These are phyloP conservation scores for Myxozyma udenii DNA, from an alignment of 805 yeast genomes.

Conservation along the genomic window DNA sequence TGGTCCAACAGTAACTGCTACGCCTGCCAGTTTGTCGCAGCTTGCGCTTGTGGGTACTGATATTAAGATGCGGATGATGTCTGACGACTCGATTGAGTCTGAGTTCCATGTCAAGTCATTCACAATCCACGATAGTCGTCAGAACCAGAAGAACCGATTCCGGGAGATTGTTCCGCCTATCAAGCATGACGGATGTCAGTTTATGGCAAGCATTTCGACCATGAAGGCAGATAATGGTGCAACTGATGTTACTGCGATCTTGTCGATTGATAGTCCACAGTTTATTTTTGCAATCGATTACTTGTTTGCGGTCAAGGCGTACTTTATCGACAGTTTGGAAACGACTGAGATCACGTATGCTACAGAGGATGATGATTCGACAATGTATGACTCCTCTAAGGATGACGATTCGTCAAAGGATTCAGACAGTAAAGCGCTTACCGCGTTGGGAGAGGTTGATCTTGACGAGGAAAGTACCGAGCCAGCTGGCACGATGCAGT, in stretches of 20 bases:
- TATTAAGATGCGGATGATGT: constrained; percentile 49
- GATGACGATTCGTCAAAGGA: constrained; percentile 18
- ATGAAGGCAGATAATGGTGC: constrained; percentile 31
- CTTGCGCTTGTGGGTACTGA: constrained; percentile 61
- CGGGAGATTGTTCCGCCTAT: constrained; percentile 75
- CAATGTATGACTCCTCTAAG: constrained; percentile 20
- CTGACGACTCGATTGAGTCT: constrained; percentile 56
- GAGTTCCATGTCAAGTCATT: constrained; percentile 68
- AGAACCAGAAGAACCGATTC: constrained; percentile 61
- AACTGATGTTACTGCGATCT: constrained; percentile 50
- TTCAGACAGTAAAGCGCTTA: background rate
- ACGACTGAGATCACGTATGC: background rate
- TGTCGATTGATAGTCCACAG: constrained; percentile 76
- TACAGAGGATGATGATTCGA: constrained; percentile 25
- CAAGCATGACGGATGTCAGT: constrained; percentile 63
- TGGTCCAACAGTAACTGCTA: constrained; percentile 14
- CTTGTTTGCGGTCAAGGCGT: constrained; percentile 63
- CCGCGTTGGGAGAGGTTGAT: constrained; percentile 13
- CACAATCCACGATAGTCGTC: constrained; percentile 71
- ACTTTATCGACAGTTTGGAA: constrained; percentile 50
- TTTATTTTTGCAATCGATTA: constrained; percentile 83
- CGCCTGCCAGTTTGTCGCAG: constrained; percentile 45
- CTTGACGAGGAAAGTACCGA: constrained; percentile 13
- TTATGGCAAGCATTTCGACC: constrained; percentile 55
- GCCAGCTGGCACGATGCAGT: constrained; percentile 28